phyloP scores from a whole-genome alignment of 2,329 filamentous ascomycete species.

The Corniculantispora saksenae region DNA sequence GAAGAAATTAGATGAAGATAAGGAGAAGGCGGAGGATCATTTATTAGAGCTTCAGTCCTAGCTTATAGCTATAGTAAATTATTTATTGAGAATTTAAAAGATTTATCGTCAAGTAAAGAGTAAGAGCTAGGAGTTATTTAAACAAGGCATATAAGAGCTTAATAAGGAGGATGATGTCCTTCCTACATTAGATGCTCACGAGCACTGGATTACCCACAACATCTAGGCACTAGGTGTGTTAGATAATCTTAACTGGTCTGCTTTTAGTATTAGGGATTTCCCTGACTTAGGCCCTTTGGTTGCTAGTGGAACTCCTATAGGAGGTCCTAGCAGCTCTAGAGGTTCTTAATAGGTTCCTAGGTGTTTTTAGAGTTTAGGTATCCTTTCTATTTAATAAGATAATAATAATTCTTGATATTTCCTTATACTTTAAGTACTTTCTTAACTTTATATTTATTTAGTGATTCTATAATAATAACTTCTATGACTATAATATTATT shows the following conservation, averaged over 20 bases:
- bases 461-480: too few relatives aligned
- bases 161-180: neutral
- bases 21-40: too few relatives aligned
- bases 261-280: neutral
- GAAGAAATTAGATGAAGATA: too few relatives aligned
- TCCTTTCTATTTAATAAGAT: neutral
- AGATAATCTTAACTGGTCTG: neutral
- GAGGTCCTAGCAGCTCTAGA: too few relatives aligned
- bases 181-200: neutral
- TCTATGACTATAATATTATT: too few relatives aligned
- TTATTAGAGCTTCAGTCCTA: too few relatives aligned
- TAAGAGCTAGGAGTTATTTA: neutral
- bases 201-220: neutral
- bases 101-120: neutral
- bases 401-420: neutral
- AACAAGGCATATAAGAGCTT: neutral
- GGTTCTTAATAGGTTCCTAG: neutral
- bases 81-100: too few relatives aligned
- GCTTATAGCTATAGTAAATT: too few relatives aligned
- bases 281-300: neutral
- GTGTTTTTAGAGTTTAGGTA: neutral
- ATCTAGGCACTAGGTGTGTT: neutral
- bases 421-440: neutral
- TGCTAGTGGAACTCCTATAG: neutral
- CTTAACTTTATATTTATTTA: neutral